These are phyloP conservation scores for Margaritispora aquatica DNA, from an alignment of 495 filamentous ascomycete genomes.

Conservation along the genomic window DNA sequence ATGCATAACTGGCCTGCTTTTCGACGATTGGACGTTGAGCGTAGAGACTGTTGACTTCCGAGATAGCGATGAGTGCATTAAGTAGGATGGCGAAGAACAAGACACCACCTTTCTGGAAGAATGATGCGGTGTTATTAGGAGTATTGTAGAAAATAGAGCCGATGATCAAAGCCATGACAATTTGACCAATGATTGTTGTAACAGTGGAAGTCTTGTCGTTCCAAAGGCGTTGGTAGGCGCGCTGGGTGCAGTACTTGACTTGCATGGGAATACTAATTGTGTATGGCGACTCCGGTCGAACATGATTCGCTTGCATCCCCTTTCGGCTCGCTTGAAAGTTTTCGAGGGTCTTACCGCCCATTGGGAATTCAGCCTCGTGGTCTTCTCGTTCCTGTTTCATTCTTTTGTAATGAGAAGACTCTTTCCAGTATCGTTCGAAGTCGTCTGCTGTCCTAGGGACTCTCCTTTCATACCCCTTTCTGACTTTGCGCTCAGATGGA, in stretches of 20 bases:
- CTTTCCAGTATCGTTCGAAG: constrained; percentile 57
- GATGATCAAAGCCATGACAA: constrained; percentile 41
- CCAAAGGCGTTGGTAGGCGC: constrained; percentile 62
- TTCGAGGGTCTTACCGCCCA: constrained; percentile 57
- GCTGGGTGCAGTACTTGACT: constrained; percentile 45
- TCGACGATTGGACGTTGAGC: constrained; percentile 57
- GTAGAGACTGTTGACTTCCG: constrained; percentile 57
- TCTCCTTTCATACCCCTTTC: constrained; percentile 52
- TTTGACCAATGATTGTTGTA: constrained; percentile 64
- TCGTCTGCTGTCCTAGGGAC: constrained; percentile 68
- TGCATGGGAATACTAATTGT: constrained; percentile 54
- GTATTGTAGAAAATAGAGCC: constrained; percentile 43
- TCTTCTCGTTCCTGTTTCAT: constrained; percentile 58
- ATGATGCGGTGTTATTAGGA: constrained; percentile 32
- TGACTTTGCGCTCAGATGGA: constrained; percentile 53
- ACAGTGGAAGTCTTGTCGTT: constrained; percentile 71
- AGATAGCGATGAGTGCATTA: constrained; percentile 49
- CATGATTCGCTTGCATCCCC: constrained; percentile 59
- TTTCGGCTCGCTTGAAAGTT: constrained; percentile 61
- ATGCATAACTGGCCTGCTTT: constrained; percentile 59
- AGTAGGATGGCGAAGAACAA: constrained; percentile 49
- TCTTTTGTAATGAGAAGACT: constrained; percentile 42
- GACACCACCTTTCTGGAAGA: constrained; percentile 50
- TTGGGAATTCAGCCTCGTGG: constrained; percentile 57
- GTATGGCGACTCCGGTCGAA: constrained; percentile 54